phyloP scores from a whole-genome alignment of 176 grass and related monocot species.

The Carex pumila region DNA sequence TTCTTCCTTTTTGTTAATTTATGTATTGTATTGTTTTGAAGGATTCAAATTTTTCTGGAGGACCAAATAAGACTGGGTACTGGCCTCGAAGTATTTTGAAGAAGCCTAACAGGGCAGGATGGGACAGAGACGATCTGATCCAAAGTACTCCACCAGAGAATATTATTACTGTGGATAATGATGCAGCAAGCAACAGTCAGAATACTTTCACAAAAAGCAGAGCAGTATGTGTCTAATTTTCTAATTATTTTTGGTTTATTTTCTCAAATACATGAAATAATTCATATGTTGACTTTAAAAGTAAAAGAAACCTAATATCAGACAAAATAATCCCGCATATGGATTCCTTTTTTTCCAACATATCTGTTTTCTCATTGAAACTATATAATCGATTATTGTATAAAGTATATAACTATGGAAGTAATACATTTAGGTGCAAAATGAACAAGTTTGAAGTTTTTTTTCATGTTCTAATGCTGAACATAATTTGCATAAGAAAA shows the following conservation, averaged over 20 bases:
- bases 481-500: background rate
- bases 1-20: background rate
- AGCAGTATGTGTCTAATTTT: background rate
- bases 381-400: background rate
- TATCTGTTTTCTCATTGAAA: background rate
- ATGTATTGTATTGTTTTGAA: background rate
- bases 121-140: background rate
- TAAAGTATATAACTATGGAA: background rate
- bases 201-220: background rate
- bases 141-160: slow-evolving; percentile 16
- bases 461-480: background rate
- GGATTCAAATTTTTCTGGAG: background rate
- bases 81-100: slow-evolving; percentile 8
- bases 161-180: background rate
- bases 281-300: background rate
- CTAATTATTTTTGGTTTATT: background rate
- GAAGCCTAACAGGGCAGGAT: background rate
- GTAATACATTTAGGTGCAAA: background rate
- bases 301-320: background rate
- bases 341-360: too few species aligned
- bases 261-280: background rate
- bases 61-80: background rate
- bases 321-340: background rate
- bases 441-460: background rate
- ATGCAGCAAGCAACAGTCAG: background rate